phyloP scores from a whole-genome alignment of 2,329 filamentous ascomycete genomes.

The Trichoderma hamatum region DNA sequence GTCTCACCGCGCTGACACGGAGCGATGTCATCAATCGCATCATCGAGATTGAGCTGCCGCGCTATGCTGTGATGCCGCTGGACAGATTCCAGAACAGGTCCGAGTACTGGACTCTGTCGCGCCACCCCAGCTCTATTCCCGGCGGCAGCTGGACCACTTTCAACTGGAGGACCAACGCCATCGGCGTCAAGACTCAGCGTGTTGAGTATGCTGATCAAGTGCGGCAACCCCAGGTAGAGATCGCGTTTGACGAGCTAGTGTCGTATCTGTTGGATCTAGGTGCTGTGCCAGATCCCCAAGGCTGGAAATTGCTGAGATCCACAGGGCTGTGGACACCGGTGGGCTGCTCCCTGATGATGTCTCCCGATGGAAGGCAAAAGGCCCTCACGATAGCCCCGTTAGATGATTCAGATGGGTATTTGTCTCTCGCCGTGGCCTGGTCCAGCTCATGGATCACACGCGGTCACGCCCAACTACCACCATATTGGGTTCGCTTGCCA shows the following conservation, averaged over 20 bases:
- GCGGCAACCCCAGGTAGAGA: conserved; percentile 56
- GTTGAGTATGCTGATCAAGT: conserved; percentile 64
- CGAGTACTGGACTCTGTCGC: conserved; percentile 61
- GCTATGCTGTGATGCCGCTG: conserved; percentile 64
- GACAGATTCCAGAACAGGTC: conserved; percentile 56
- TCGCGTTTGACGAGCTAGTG: conserved; percentile 61
- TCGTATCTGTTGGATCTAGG: conserved; percentile 66
- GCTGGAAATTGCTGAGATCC: conserved; percentile 59
- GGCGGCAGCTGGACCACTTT: conserved; percentile 68
- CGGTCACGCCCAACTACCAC: conserved; percentile 56
- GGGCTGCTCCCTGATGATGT: conserved; percentile 59
- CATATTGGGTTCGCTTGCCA: conserved; percentile 61
- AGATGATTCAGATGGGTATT: conserved; percentile 62
- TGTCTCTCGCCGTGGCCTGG: conserved; percentile 62
- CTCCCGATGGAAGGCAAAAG: conserved; percentile 52
- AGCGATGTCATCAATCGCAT: conserved; percentile 67
- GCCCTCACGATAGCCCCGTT: conserved; percentile 58
- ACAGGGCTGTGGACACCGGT: conserved; percentile 64
- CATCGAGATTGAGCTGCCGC: conserved; percentile 67
- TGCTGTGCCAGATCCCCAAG: conserved; percentile 61
- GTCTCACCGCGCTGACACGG: conserved; percentile 62
- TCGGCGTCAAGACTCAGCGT: conserved; percentile 64
- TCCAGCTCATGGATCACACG: conserved; percentile 56
- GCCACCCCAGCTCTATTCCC: conserved; percentile 55
- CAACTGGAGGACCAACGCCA: conserved; percentile 65